Percentiles rank a stretch among this genome's conserved stretches.
Conservation (phyloP, 2,329 filamentous ascomycete genomes). For the Cladosporium sp. region DNA sequence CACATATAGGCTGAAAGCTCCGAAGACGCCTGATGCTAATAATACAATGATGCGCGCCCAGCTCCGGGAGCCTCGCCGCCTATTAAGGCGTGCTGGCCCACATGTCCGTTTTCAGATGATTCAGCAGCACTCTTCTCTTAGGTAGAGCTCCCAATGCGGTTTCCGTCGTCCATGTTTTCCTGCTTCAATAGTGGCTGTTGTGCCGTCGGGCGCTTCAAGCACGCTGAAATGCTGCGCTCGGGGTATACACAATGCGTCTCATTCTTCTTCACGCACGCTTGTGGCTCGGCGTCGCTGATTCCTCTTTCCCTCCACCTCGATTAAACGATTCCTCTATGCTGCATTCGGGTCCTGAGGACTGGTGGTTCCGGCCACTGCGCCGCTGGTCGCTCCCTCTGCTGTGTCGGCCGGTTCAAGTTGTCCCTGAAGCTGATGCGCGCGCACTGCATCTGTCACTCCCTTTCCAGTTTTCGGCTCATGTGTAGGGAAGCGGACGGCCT, state of each 20-base stretch:
- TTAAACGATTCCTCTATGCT: slow-evolving; percentile 33
- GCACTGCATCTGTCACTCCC: slow-evolving; percentile 2
- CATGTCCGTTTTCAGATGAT: too few species aligned
- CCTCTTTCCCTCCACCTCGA: background rate
- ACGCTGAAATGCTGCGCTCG: background rate
- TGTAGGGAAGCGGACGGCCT: slow-evolving; percentile 26
- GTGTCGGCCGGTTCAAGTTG: slow-evolving; percentile 3
- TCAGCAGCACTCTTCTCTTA: too few species aligned
- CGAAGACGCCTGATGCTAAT: too few species aligned
- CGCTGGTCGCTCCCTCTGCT: slow-evolving; percentile 9
- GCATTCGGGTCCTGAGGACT: slow-evolving; percentile 42
- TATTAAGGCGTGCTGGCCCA: too few species aligned
- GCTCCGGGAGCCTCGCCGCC: too few species aligned
- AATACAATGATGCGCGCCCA: too few species aligned
- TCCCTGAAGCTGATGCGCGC: background rate
- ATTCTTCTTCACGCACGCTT: background rate
- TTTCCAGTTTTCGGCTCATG: slow-evolving; percentile 16
- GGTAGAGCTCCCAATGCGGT: too few species aligned
- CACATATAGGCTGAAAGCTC: too few species aligned
- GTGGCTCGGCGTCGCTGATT: slow-evolving; percentile 5
- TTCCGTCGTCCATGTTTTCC: too few species aligned
- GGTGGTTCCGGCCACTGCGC: slow-evolving; percentile 18
- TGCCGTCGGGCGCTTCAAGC: too few species aligned
- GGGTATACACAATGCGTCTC: slow-evolving; percentile 7
- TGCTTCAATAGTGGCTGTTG: too few species aligned